phyloP scores from a whole-genome alignment of 257 asterid species.

The Plectranthus barbatus region DNA sequence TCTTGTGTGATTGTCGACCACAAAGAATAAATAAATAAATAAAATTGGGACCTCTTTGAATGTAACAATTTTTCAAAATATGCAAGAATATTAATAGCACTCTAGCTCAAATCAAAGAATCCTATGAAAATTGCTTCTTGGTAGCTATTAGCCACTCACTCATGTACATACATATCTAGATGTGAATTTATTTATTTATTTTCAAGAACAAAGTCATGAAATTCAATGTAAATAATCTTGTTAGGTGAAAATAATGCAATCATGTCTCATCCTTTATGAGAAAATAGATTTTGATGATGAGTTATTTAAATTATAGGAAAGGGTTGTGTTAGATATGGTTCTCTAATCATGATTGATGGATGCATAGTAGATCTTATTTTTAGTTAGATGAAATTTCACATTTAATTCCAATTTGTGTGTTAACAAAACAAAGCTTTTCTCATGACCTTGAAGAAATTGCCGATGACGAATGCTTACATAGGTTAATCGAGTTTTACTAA shows the following conservation, averaged over 20 bases:
- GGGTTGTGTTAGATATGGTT: too few relatives aligned
- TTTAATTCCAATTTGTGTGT: too few relatives aligned
- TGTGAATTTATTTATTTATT: not conserved
- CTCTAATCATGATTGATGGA: too few relatives aligned
- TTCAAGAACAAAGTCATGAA: not conserved
- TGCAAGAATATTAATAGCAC: slow-evolving; percentile 5
- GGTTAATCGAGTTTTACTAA: too few relatives aligned
- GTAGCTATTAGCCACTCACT: slow-evolving; percentile 8
- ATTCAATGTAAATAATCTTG: not conserved
- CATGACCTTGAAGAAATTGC: too few relatives aligned
- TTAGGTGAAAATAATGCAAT: not conserved
- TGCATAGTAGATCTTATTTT: too few relatives aligned
- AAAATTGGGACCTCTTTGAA: slow-evolving; percentile 1
- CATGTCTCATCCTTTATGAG: not conserved
- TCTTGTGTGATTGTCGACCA: not conserved
- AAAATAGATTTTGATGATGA: too few relatives aligned
- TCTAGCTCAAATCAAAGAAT: not conserved
- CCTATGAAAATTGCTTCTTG: slow-evolving; percentile 6
- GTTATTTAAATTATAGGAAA: too few relatives aligned
- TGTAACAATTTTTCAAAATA: not conserved
- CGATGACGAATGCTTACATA: too few relatives aligned
- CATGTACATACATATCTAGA: not conserved
- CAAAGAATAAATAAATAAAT: too few relatives aligned
- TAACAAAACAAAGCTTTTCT: too few relatives aligned
- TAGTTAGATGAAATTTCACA: too few relatives aligned